A percentile compares a stretch with the other conserved stretches of the same genome.
These are phyloP conservation scores for Hanseniaspora meyeri DNA, from an alignment of 805 yeast genomes.

Conservation along the genomic window DNA sequence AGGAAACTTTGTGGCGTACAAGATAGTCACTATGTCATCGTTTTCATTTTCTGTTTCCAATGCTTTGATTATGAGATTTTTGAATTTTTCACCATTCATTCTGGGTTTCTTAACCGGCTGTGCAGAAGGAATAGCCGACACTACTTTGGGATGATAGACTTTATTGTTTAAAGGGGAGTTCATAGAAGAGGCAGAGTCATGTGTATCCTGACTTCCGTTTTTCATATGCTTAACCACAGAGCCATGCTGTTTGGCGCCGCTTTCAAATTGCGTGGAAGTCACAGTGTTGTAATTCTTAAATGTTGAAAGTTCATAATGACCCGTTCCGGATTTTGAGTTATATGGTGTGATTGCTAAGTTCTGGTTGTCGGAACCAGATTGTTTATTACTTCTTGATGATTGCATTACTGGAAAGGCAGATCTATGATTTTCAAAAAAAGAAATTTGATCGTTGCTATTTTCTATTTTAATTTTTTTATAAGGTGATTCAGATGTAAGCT, in stretches of 20 bases:
- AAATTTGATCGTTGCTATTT: neutral
- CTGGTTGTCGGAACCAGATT: constrained; percentile 14
- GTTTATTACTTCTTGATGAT: neutral
- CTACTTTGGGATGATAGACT: constrained; percentile 21
- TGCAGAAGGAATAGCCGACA: constrained; percentile 31
- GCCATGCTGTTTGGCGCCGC: neutral
- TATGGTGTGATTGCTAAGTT: constrained; percentile 20
- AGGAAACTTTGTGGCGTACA: constrained; percentile 37
- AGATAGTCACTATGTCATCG: constrained; percentile 21
- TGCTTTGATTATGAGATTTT: constrained; percentile 23
- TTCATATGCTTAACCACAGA: neutral
- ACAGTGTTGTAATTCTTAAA: neutral
- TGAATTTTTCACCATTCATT: constrained; percentile 21
- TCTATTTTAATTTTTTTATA: neutral
- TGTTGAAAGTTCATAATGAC: constrained; percentile 15
- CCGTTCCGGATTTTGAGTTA: constrained; percentile 18
- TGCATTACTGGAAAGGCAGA: neutral
- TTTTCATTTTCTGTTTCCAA: constrained; percentile 26
- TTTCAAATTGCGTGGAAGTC: neutral
- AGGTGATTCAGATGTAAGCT: neutral
- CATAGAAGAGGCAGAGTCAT: neutral
- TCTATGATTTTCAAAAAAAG: neutral
- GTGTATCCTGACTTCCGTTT: neutral
- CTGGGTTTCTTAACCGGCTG: constrained; percentile 19
- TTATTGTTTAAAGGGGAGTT: neutral